A percentile compares a stretch with the other conserved stretches of the same genome.
phyloP scores from a whole-genome alignment of 345 rosid genomes.

The Lepidium africanum region DNA sequence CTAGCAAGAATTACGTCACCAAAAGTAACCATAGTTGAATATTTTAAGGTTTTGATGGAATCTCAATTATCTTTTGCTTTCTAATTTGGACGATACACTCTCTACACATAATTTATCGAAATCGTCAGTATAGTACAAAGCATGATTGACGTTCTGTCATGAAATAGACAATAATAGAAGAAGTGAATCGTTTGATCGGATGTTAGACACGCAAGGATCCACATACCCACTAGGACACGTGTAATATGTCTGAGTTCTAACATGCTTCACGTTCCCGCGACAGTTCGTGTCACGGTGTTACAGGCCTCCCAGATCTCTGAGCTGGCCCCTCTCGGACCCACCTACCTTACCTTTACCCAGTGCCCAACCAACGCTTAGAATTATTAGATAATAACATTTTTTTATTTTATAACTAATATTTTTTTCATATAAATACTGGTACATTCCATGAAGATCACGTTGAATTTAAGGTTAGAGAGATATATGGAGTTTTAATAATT shows the following conservation, averaged over 20 bases:
- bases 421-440: neutral
- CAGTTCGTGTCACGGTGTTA: conserved; percentile 8
- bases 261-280: conserved; percentile 27
- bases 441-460: neutral
- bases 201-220: conserved; percentile 4
- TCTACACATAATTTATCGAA: too few relatives aligned
- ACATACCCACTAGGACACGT: conserved; percentile 23
- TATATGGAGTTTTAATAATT: neutral
- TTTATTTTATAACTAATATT: neutral
- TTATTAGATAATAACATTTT: neutral
- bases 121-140: neutral
- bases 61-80: neutral
- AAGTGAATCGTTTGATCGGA: neutral
- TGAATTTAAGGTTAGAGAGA: neutral
- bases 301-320: neutral
- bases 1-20: neutral
- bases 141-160: neutral
- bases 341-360: conserved; percentile 1
- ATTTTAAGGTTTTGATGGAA: neutral
- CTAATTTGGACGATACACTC: too few relatives aligned
- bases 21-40: neutral
- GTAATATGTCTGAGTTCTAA: conserved; percentile 18
- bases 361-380: neutral
- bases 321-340: conserved; percentile 14
- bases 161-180: neutral